Conservation (phyloP, 2,329 filamentous ascomycete species). For the Phialophora macrospora region DNA sequence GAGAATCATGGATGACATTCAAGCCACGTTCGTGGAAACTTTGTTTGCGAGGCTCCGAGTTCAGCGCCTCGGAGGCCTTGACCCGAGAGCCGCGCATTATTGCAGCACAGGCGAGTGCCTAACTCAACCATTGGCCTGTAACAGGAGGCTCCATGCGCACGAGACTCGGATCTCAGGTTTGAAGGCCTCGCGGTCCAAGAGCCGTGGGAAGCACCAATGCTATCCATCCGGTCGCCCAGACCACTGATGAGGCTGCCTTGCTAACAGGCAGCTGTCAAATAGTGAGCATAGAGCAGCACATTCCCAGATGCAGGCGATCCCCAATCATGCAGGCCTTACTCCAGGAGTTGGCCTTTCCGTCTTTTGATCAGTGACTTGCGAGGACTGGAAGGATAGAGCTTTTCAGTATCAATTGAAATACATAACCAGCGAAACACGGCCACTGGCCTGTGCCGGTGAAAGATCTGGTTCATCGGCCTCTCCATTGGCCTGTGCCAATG, state of each 20-base stretch:
- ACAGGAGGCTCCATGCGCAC: too few relatives aligned
- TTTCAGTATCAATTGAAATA: neutral
- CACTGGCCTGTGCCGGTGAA: neutral
- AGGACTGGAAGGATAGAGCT: neutral
- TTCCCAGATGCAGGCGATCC: neutral
- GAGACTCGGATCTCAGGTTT: neutral
- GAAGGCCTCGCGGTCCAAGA: neutral
- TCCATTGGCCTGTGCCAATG: neutral
- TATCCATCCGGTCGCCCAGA: neutral
- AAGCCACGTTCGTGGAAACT: conserved; percentile 20
- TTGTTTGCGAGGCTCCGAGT: conserved; percentile 9
- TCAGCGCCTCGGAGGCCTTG: neutral
- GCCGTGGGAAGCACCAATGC: neutral
- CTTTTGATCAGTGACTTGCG: neutral
- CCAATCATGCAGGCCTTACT: neutral
- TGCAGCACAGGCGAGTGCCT: conserved; percentile 1
- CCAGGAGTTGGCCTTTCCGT: neutral
- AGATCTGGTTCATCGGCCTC: neutral
- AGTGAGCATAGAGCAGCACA: neutral
- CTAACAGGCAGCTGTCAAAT: neutral
- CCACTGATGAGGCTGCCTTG: neutral
- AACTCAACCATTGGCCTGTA: neutral
- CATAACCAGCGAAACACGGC: neutral
- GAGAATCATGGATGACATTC: conserved; percentile 1
- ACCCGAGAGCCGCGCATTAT: neutral